Evolutionary conservation across 805 yeast genomes (phyloP).

Genomic region (Candida pseudoglaebosa): DNA sequence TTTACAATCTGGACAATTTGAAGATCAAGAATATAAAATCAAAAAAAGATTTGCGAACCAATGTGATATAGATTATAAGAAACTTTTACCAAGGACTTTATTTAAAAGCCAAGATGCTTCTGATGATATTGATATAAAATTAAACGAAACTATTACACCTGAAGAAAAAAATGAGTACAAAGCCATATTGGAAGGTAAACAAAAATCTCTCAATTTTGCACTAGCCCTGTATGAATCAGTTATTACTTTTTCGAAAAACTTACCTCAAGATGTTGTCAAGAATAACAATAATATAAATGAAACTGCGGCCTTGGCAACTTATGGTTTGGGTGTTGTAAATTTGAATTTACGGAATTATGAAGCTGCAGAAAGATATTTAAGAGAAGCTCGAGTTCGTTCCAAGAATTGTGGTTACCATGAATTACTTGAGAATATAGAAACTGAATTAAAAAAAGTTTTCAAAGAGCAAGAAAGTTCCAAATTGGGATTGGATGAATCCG

Average conservation of each 20-base stretch:
- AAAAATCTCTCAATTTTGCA: conserved; percentile 26
- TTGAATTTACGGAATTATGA: conserved; percentile 55
- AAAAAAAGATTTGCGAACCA: conserved; percentile 19
- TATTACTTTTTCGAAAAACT: conserved; percentile 25
- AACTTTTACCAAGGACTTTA: conserved; percentile 11
- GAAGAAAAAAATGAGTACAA: conserved; percentile 23
- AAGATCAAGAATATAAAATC: conserved; percentile 40
- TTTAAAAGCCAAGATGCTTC: conserved; percentile 6
- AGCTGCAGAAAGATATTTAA: conserved; percentile 56
- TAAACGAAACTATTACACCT: conserved; percentile 4
- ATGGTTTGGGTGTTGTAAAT: conserved; percentile 78
- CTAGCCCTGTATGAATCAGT: conserved; percentile 34
- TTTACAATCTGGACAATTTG: conserved; percentile 61
- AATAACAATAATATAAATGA: conserved; percentile 42
- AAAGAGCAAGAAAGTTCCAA: conserved; percentile 23
- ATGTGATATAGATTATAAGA: conserved; percentile 23
- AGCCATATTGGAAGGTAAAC: conserved; percentile 14
- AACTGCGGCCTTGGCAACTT: conserved; percentile 74
- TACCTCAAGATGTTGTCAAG: conserved; percentile 23
- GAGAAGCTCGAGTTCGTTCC: conserved; percentile 70
- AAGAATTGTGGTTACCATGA: conserved; percentile 61
- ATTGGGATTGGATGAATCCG: conserved; percentile 4
- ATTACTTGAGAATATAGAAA: conserved; percentile 59
- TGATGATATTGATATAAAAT: conserved; percentile 1
- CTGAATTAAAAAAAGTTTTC: conserved; percentile 56